Conservation (phyloP, 2,329 filamentous ascomycete species). For the Penicillium sclerotigenum region DNA sequence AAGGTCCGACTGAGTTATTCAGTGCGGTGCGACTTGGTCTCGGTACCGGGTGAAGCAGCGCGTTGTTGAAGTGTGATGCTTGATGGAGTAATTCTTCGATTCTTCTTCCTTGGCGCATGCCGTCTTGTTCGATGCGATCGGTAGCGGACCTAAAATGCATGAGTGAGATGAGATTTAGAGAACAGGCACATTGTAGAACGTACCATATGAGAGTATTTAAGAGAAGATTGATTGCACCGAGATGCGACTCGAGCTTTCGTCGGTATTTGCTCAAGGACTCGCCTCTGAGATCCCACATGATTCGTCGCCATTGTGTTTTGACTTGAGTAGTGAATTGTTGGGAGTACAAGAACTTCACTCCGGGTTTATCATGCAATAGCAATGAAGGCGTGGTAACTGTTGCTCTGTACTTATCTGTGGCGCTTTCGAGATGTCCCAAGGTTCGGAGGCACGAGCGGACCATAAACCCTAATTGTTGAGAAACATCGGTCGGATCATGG, state of each 20-base stretch:
- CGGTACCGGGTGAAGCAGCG: neutral
- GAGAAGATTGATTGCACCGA: neutral
- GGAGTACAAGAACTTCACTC: neutral
- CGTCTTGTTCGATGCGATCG: constrained; percentile 2
- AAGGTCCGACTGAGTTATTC: neutral
- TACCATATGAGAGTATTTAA: constrained; percentile 1
- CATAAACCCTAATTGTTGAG: neutral
- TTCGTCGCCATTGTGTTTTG: neutral
- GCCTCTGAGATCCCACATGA: constrained; percentile 1
- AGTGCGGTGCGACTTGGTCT: neutral
- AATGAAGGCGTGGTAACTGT: neutral
- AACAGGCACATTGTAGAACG: neutral
- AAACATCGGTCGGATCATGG: neutral
- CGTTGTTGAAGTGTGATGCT: neutral
- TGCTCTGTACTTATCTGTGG: neutral
- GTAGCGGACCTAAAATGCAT: neutral
- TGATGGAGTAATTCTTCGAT: neutral
- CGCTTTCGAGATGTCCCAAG: neutral
- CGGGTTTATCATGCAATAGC: neutral
- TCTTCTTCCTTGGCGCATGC: neutral
- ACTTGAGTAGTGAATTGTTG: neutral
- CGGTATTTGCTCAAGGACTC: constrained; percentile 2
- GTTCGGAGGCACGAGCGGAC: neutral
- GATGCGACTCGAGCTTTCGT: constrained; percentile 4
- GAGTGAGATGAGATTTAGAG: neutral